Base-by-base conservation (phyloP, 306 rosid genomes). In the Cajanus cajan region DNA sequence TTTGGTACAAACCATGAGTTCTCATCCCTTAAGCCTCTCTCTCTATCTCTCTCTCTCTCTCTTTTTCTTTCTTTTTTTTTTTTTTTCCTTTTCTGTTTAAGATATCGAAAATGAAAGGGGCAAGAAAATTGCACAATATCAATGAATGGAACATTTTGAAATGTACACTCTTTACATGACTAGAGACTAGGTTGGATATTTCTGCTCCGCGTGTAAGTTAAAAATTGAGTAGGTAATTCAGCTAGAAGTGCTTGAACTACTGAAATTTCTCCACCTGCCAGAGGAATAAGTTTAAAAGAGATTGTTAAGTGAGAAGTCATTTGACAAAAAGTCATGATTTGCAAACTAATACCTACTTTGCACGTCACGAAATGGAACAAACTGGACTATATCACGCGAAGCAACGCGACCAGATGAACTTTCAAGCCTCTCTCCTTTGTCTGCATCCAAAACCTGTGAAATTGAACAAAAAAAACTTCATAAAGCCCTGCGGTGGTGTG, bases 191-290 rank as follows among this genome's bases (percentile, higher is more conserved):
- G 98, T 87, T 88, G 90, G 84, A 91, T 90, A 44, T 90, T 89
- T 87, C 99, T 90, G 80, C 87, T 79, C 85, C 99, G 88, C 96
- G 93, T 63, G 82, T 91, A 93, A 58, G 90, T 86, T 78, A 96
- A 89, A 91, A 96, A 96, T 51, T 93, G 99, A 69, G 93, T 54
- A 2, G 99, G 99, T 83, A 96, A 75, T 85, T 96, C 98, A 47
- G 97, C 98, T 80, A 96, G 83, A 79, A 96, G 94, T 71, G 90
- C 93, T 89, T 96, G 96, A 91, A 96, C 97, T 82, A 96, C 94
- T 28, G 99, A 91, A 68, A 89, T 80, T 78, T 85, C 94, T 79
- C 99, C 98, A 93, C 89, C 98, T 96, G 92, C 82, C 83, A 73
- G 33, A 48, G 72, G 73, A 31, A 43, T 8, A 75, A 82, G 76